phyloP scores from a whole-genome alignment of 2,329 filamentous ascomycete genomes.

The Leptographium flavum region DNA sequence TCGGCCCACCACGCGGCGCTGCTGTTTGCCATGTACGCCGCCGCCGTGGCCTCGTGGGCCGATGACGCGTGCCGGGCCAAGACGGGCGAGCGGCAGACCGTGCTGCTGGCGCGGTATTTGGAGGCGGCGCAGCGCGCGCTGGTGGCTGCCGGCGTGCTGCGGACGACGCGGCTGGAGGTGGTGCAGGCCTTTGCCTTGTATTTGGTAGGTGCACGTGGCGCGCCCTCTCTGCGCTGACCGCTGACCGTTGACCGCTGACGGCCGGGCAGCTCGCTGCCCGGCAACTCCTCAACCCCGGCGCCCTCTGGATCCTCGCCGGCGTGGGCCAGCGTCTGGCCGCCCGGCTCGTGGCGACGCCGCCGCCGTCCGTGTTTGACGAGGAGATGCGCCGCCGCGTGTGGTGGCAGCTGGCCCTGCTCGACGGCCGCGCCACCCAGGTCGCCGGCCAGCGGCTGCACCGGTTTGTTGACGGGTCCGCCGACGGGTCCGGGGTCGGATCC shows the following conservation, averaged over 20 bases:
- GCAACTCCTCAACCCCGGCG: slow-evolving; percentile 29
- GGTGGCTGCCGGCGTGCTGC: slow-evolving; percentile 41
- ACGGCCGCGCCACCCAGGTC: slow-evolving; percentile 23
- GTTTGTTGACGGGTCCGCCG: background rate
- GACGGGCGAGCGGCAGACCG: background rate
- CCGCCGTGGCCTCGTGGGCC: slow-evolving; percentile 36
- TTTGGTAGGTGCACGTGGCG: slow-evolving; percentile 18
- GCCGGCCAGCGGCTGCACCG: slow-evolving; percentile 3
- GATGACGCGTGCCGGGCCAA: slow-evolving; percentile 25
- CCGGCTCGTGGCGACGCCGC: slow-evolving; percentile 25
- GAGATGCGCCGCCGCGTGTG: slow-evolving; percentile 45
- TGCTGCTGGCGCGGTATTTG: slow-evolving; percentile 20
- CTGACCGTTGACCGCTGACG: background rate
- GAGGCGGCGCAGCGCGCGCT: slow-evolving; percentile 38
- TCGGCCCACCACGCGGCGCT: slow-evolving; percentile 11
- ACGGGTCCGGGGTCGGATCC: too few species aligned
- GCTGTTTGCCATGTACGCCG: slow-evolving; percentile 40
- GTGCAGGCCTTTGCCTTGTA: slow-evolving; percentile 45
- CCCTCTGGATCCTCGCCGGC: slow-evolving; percentile 46
- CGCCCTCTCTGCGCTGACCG: background rate
- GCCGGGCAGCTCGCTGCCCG: slow-evolving; percentile 9
- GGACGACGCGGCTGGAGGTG: slow-evolving; percentile 36
- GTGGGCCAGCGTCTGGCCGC: slow-evolving; percentile 36
- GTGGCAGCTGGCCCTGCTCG: slow-evolving; percentile 42
- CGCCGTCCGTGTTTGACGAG: slow-evolving; percentile 37